These are phyloP conservation scores for Sanghuangporus weigelae DNA, from an alignment of 1,284 basidiomycete species.

Conservation along the genomic window DNA sequence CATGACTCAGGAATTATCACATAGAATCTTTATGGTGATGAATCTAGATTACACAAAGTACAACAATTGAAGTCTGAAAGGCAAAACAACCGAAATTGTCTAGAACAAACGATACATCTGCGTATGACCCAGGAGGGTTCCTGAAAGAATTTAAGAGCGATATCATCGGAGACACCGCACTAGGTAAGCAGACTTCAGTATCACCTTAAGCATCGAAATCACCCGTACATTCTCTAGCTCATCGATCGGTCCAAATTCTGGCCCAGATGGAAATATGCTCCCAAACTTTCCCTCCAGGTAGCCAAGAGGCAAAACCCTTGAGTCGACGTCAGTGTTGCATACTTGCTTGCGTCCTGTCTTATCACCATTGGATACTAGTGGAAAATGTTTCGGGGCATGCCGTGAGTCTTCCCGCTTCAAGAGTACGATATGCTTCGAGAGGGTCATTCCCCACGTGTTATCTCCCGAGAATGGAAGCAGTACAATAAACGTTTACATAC, in stretches of 20 bases:
- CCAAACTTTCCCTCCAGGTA: background rate
- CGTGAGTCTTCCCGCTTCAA: background rate
- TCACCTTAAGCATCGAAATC: background rate
- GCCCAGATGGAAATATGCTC: no score
- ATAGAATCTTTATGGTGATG: background rate
- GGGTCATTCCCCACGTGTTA: no score
- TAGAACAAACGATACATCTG: background rate
- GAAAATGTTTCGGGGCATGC: background rate
- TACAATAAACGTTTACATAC: background rate
- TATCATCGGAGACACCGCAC: background rate
- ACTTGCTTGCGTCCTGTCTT: background rate
- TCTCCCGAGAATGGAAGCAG: background rate
- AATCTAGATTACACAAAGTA: background rate
- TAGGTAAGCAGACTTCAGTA: background rate
- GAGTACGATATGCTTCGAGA: no score
- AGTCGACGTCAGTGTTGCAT: background rate
- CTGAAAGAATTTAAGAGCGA: background rate
- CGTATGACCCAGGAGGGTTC: background rate
- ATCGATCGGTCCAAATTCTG: background rate
- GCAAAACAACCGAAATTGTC: constrained; percentile 3
- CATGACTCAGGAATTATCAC: background rate
- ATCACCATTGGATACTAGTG: background rate
- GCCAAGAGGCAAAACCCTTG: background rate
- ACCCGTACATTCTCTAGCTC: background rate
- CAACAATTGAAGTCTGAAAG: background rate